A percentile compares a stretch with the other conserved stretches of the same genome.
phyloP scores from a whole-genome alignment of 257 asterid species.

The Scutellaria minor region DNA sequence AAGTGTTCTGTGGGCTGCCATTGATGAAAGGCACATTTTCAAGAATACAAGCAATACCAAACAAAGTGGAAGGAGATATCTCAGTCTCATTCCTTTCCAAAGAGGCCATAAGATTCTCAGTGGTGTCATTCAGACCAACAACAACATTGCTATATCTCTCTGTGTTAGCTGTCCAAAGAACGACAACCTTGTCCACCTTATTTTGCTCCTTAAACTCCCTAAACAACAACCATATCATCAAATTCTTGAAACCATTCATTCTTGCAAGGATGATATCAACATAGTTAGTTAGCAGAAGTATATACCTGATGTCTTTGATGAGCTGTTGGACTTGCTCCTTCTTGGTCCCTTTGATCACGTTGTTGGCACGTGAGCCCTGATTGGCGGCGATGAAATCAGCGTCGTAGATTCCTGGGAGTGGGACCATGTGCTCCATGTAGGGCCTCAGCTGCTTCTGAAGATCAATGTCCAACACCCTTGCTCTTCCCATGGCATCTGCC shows the following conservation, averaged over 20 bases:
- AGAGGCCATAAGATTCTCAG: conserved; percentile 77
- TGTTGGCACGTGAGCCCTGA: conserved; percentile 92
- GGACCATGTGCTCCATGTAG: conserved; percentile 98
- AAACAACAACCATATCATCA: background rate
- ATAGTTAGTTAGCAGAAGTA: background rate
- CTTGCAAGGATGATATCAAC: background rate
- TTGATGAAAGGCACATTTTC: conserved; percentile 89
- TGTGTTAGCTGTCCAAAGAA: conserved; percentile 98
- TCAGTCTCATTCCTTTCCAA: conserved; percentile 80
- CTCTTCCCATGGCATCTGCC: conserved; percentile 98
- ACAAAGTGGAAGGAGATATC: conserved; percentile 87
- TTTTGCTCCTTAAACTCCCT: conserved; percentile 94
- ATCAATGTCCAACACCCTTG: conserved; percentile 87
- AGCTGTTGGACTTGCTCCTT: conserved; percentile 81
- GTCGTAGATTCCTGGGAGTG: conserved; percentile 94
- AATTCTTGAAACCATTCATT: background rate
- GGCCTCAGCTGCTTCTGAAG: conserved; percentile 94
- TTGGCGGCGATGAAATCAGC: conserved; percentile 99
- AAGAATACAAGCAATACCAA: conserved; percentile 76
- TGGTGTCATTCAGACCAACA: conserved; percentile 85
- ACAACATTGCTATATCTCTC: conserved; percentile 90
- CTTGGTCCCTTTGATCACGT: conserved; percentile 83
- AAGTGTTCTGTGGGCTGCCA: conserved; percentile 99
- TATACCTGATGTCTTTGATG: conserved; percentile 78
- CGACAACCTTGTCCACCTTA: conserved; percentile 85